Evolutionary conservation across 257 asterid genomes (phyloP).

Genomic region (Solanum infundibuliforme): DNA sequence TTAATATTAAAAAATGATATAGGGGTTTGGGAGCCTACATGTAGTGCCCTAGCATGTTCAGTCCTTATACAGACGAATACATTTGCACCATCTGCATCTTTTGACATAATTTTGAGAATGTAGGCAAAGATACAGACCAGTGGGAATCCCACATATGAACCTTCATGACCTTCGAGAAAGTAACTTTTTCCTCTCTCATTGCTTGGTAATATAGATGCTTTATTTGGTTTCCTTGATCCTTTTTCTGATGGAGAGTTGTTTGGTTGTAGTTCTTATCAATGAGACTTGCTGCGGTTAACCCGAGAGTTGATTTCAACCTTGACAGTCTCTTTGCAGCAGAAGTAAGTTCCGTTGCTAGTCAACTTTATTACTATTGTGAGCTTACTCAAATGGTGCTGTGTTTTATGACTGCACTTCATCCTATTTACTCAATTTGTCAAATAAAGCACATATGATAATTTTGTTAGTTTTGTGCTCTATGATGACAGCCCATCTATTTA

Average conservation of each 20-base stretch:
- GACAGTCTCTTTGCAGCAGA: conserved; percentile 57
- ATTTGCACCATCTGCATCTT: background rate
- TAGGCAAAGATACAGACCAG: background rate
- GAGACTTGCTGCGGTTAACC: conserved; percentile 87
- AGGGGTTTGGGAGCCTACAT: background rate
- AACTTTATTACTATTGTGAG: background rate
- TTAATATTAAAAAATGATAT: background rate
- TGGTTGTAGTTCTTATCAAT: conserved; percentile 67
- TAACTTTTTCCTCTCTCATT: background rate
- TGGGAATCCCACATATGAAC: background rate
- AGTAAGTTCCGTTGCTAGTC: conserved; percentile 27
- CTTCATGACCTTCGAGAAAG: background rate
- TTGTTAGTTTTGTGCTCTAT: background rate
- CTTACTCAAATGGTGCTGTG: background rate
- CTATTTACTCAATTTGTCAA: background rate
- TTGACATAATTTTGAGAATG: background rate
- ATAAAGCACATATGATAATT: background rate
- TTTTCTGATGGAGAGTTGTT: conserved; percentile 6
- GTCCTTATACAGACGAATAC: background rate
- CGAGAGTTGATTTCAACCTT: conserved; percentile 60
- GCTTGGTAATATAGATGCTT: background rate
- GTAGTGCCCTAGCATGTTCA: background rate
- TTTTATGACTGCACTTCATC: background rate
- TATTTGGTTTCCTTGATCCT: background rate
- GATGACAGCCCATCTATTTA: background rate